Evolutionary conservation across 2,329 filamentous ascomycete species (phyloP).

Genomic region (Scedosporium apiospermum): DNA sequence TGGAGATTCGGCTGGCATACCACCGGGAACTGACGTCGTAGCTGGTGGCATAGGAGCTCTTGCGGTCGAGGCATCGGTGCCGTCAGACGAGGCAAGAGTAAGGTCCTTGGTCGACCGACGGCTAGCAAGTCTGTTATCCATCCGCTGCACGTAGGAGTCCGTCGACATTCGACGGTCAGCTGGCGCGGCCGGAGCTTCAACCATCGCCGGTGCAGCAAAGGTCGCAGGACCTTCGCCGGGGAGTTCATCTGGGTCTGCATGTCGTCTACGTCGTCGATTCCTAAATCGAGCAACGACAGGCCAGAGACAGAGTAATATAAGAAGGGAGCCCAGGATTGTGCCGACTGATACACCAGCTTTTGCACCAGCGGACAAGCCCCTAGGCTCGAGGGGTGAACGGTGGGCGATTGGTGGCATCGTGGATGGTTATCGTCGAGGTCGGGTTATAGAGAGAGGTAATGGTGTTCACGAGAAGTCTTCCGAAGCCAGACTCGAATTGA

Average conservation of each 20-base stretch:
- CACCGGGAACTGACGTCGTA: neutral
- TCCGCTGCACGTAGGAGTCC: neutral
- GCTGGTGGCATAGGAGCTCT: neutral
- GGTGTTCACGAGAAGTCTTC: too few relatives aligned
- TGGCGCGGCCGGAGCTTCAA: constrained; percentile 1
- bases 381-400: neutral
- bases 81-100: constrained; percentile 2
- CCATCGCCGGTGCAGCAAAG: neutral
- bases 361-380: constrained; percentile 28
- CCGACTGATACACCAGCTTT: constrained; percentile 53
- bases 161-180: constrained; percentile 3
- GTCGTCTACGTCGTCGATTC: constrained; percentile 7
- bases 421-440: constrained; percentile 9
- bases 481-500: too few relatives aligned
- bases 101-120: constrained; percentile 4
- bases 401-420: neutral
- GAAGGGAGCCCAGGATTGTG: constrained; percentile 19
- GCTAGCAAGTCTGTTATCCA: neutral
- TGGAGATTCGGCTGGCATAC: neutral
- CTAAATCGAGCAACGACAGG: constrained; percentile 10
- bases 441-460: constrained; percentile 8
- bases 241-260: neutral
- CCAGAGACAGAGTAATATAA: constrained; percentile 10
- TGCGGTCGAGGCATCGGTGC: neutral
- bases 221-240: neutral